phyloP scores from a whole-genome alignment of 2,329 filamentous ascomycete species.

The Emericellopsis atlantica region DNA sequence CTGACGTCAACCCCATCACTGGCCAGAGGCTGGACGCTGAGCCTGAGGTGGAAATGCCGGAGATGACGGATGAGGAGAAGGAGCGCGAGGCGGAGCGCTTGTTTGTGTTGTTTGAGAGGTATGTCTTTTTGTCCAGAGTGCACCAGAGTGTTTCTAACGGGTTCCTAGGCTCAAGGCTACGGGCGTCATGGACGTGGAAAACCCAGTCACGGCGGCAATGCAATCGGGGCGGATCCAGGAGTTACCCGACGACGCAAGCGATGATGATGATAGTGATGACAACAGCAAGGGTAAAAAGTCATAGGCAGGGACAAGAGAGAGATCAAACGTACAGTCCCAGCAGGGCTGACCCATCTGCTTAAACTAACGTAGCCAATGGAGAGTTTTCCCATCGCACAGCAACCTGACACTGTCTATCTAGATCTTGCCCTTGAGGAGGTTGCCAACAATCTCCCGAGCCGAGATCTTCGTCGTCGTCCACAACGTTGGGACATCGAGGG shows the following conservation, averaged over 20 bases:
- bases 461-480: constrained; percentile 70
- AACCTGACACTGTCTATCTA: constrained; percentile 18
- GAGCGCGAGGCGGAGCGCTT: constrained; percentile 80
- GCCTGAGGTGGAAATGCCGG: constrained; percentile 40
- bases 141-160: constrained; percentile 1
- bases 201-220: constrained; percentile 60
- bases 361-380: too few relatives aligned
- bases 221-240: constrained; percentile 62
- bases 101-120: constrained; percentile 86
- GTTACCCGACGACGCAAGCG: constrained; percentile 25
- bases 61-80: constrained; percentile 88
- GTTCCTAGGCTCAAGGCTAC: constrained; percentile 49
- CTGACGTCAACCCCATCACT: constrained; percentile 67
- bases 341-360: too few relatives aligned
- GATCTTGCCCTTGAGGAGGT: constrained; percentile 60
- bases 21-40: constrained; percentile 69
- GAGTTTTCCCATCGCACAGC: too few relatives aligned
- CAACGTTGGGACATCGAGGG: constrained; percentile 73
- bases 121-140: constrained; percentile 8
- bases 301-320: neutral
- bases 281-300: neutral
- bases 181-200: constrained; percentile 65
- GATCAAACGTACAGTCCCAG: too few relatives aligned
- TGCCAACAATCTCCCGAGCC: constrained; percentile 61
- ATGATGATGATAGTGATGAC: constrained; percentile 32